phyloP scores from a whole-genome alignment of 768 basidiomycete genomes.

The Gelatoporia subvermispora region DNA sequence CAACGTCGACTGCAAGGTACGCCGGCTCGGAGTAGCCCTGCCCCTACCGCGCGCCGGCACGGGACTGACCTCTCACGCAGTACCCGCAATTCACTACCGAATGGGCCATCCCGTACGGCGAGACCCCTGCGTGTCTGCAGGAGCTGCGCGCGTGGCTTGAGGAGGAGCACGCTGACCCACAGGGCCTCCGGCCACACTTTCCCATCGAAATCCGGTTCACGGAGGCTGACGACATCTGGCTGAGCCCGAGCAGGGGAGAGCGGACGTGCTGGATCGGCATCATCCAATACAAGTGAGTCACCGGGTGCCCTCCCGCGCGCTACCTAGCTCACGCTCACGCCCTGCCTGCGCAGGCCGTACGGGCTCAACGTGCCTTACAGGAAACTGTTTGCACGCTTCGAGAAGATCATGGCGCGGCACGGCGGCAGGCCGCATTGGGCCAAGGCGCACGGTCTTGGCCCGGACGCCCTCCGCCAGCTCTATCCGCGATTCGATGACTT shows the following conservation, averaged over 20 bases:
- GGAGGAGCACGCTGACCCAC: constrained; percentile 55
- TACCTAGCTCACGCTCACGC: background rate
- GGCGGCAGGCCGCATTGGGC: constrained; percentile 95
- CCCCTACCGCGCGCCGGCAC: background rate
- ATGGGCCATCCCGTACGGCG: constrained; percentile 81
- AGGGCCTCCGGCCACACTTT: constrained; percentile 85
- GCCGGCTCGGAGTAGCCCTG: constrained; percentile 25
- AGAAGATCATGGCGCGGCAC: constrained; percentile 61
- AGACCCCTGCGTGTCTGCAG: constrained; percentile 60
- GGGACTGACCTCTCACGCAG: constrained; percentile 33
- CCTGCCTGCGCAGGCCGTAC: constrained; percentile 62
- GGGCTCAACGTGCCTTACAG: constrained; percentile 79
- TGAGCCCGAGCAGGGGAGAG: constrained; percentile 80
- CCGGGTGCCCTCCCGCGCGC: background rate
- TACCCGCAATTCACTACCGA: constrained; percentile 93
- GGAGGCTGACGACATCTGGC: constrained; percentile 86
- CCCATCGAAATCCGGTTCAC: constrained; percentile 91
- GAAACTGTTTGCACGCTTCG: constrained; percentile 70
- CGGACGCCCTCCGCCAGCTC: constrained; percentile 52
- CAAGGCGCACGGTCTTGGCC: constrained; percentile 76
- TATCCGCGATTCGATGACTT: constrained; percentile 87
- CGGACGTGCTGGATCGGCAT: constrained; percentile 94
- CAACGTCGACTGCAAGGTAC: constrained; percentile 88
- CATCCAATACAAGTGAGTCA: constrained; percentile 86
- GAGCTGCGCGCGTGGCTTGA: constrained; percentile 72